Percentiles rank a stretch among this genome's conserved stretches.
phyloP scores from a whole-genome alignment of 2,329 filamentous ascomycete genomes.

The Xylariaceae sp. region DNA sequence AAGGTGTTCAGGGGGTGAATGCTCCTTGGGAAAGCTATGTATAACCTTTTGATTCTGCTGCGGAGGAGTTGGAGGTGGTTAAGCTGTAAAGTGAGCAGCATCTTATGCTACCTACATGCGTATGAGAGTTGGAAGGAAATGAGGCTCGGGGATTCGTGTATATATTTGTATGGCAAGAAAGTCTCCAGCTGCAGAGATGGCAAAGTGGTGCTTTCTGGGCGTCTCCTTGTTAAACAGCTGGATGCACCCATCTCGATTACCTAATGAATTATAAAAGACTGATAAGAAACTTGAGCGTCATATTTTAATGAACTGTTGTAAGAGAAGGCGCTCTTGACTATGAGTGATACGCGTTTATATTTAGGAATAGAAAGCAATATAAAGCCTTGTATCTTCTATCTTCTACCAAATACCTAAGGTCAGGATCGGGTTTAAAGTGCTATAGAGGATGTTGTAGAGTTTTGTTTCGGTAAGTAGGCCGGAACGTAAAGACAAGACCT shows the following conservation, averaged over 20 bases:
- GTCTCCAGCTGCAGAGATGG: constrained; percentile 28
- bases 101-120: constrained; percentile 32
- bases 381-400: no score
- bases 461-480: no score
- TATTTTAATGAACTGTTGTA: not conserved
- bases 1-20: constrained; percentile 40
- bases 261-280: constrained; percentile 18
- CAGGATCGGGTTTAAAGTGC: no score
- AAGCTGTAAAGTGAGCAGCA: constrained; percentile 21
- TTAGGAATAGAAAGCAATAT: no score
- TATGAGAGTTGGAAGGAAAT: constrained; percentile 22
- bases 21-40: constrained; percentile 40
- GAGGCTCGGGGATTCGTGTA: constrained; percentile 18
- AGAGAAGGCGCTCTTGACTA: no score
- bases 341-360: no score
- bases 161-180: constrained; percentile 23
- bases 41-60: constrained; percentile 35
- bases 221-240: not conserved
- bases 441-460: no score
- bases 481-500: no score
- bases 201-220: constrained; percentile 22
- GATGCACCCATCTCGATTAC: constrained; percentile 5
- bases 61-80: constrained; percentile 16
- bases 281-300: not conserved
- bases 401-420: no score